These are phyloP conservation scores for Talaromyces albobiverticillius DNA, from an alignment of 2,329 filamentous ascomycete species.

Conservation along the genomic window DNA sequence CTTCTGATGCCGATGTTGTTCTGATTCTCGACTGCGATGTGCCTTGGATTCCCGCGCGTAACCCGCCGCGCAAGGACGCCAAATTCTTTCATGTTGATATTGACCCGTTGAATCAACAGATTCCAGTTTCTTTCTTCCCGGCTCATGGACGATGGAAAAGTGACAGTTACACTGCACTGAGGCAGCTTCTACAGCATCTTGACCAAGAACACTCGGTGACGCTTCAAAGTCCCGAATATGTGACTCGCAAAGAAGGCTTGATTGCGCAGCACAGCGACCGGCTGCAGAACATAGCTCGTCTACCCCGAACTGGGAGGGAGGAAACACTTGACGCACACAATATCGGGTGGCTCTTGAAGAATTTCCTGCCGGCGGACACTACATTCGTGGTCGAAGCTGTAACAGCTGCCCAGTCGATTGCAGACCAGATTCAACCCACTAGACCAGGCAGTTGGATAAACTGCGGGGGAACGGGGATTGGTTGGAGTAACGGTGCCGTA, in stretches of 20 bases:
- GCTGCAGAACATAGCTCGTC: background rate
- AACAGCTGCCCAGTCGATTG: background rate
- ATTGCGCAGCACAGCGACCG: background rate
- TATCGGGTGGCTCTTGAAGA: slow-evolving; percentile 9
- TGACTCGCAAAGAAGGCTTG: background rate
- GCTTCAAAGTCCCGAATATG: slow-evolving; percentile 3
- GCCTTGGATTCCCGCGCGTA: slow-evolving; percentile 76
- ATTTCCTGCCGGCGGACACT: slow-evolving; percentile 6
- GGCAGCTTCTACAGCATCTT: slow-evolving; percentile 63
- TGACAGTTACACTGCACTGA: slow-evolving; percentile 58
- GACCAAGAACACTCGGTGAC: slow-evolving; percentile 30
- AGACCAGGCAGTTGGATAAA: slow-evolving; percentile 5
- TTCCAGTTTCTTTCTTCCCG: slow-evolving; percentile 66
- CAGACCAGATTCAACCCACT: slow-evolving; percentile 6
- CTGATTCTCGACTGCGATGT: slow-evolving; percentile 80
- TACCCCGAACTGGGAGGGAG: too few species aligned
- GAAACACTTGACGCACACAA: too few species aligned
- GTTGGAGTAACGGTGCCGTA: slow-evolving; percentile 5
- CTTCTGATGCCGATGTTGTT: slow-evolving; percentile 73
- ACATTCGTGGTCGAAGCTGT: slow-evolving; percentile 11
- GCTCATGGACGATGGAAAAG: slow-evolving; percentile 61
- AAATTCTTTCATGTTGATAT: slow-evolving; percentile 61
- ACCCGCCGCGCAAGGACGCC: slow-evolving; percentile 50
- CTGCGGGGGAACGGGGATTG: slow-evolving; percentile 4
- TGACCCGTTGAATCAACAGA: slow-evolving; percentile 64